Evolutionary conservation across 2,329 filamentous ascomycete genomes (phyloP).

Genomic region (Lasiodiplodia sp.): DNA sequence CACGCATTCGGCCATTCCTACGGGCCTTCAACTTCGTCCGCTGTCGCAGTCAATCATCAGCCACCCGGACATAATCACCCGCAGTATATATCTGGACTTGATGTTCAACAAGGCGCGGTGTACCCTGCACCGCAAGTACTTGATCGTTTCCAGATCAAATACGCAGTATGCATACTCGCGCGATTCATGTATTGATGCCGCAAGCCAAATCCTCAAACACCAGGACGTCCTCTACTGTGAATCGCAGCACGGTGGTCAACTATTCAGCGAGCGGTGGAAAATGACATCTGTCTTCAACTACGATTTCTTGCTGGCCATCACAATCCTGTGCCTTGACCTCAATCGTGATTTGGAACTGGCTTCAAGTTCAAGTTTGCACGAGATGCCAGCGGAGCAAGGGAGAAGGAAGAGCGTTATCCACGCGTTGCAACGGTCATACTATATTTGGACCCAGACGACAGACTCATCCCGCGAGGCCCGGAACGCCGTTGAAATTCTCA

Average conservation of each 20-base stretch:
- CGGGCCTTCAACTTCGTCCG: background rate
- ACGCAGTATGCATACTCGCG: conserved; percentile 50
- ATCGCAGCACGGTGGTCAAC: conserved; percentile 48
- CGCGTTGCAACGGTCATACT: background rate
- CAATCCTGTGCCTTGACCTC: conserved; percentile 56
- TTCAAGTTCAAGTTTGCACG: background rate
- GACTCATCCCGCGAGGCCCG: background rate
- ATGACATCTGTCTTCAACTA: conserved; percentile 53
- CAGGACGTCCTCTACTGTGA: conserved; percentile 55
- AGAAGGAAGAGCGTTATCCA: background rate
- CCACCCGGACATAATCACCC: conserved; percentile 36
- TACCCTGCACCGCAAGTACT: conserved; percentile 47
- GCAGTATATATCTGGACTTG: conserved; percentile 41
- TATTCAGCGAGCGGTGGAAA: conserved; percentile 54
- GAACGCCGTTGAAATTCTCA: background rate
- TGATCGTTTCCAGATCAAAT: conserved; percentile 46
- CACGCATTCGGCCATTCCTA: conserved; percentile 32
- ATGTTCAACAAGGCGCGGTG: conserved; percentile 44
- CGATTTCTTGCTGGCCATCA: conserved; percentile 58
- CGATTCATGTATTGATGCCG: conserved; percentile 54
- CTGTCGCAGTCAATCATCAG: conserved; percentile 26
- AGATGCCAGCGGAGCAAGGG: background rate
- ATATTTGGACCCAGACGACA: background rate
- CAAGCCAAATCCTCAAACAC: conserved; percentile 52
- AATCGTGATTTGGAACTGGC: conserved; percentile 32